A percentile compares a stretch with the other conserved stretches of the same genome.
These are phyloP conservation scores for Phaeosphaeria sp. DNA, from an alignment of 2,329 filamentous ascomycete species.

Conservation along the genomic window DNA sequence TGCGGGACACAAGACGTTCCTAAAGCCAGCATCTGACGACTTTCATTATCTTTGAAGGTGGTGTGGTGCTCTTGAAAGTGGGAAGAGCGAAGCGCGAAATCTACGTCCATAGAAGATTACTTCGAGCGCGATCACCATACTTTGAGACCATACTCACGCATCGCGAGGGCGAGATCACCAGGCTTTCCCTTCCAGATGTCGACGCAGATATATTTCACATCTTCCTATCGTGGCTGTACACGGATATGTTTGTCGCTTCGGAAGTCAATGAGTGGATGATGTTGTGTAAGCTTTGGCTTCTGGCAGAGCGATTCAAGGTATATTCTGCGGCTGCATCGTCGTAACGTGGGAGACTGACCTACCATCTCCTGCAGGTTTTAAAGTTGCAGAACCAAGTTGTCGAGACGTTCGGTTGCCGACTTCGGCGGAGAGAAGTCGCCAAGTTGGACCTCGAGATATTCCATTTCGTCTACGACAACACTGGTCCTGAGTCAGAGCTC, in stretches of 20 bases:
- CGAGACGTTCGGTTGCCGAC: background rate
- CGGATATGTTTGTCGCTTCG: background rate
- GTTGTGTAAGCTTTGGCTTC: constrained; percentile 2
- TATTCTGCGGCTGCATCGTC: background rate
- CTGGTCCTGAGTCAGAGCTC: constrained; percentile 2
- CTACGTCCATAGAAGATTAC: background rate
- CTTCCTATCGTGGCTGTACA: constrained; percentile 3
- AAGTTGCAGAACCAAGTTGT: constrained; percentile 1
- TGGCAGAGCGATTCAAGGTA: constrained; percentile 3
- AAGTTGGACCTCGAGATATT: constrained; percentile 3
- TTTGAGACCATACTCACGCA: background rate
- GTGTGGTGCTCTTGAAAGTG: background rate
- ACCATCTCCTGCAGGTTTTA: background rate
- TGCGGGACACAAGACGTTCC: background rate
- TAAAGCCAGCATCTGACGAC: background rate
- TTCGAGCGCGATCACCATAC: constrained; percentile 1
- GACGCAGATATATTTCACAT: background rate
- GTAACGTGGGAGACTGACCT: background rate
- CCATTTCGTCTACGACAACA: constrained; percentile 4
- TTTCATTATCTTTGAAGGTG: background rate
- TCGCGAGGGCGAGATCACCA: background rate
- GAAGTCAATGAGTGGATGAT: background rate
- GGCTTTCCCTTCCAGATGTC: background rate
- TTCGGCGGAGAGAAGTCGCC: background rate
- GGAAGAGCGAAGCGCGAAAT: background rate